A percentile compares a stretch with the other conserved stretches of the same genome.
Evolutionary conservation across 176 grass and related monocot species (phyloP).

Genomic region (Zea mays): Zm-B73-REFERENCE-NAM-5.0 NC_050103.1:177360001-177360500

Average conservation of each 20-base stretch:
- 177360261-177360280: no score
- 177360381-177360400: constrained; percentile 35
- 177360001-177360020: no score
- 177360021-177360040: constrained; percentile 68
- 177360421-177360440: constrained; percentile 51
- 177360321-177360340: constrained; percentile 52
- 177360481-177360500: neutral
- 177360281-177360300: constrained; percentile 69
- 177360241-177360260: neutral
- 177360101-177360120: constrained; percentile 3
- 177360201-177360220: constrained; percentile 25
- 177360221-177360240: constrained; percentile 33
- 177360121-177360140: constrained; percentile 26
- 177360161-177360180: constrained; percentile 64
- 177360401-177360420: constrained; percentile 40
- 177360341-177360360: constrained; percentile 37
- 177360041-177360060: constrained; percentile 77
- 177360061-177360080: constrained; percentile 92
- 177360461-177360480: constrained; percentile 45
- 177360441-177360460: constrained; percentile 54
- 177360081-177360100: constrained; percentile 34
- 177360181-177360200: constrained; percentile 49
- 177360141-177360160: constrained; percentile 61
- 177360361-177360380: constrained; percentile 31
- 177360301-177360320: constrained; percentile 50